Evolutionary conservation across 2,329 filamentous ascomycete genomes (phyloP), one percentile per base, ranked within the genome.

Genomic region (Aspergillus vadensis): DNA sequence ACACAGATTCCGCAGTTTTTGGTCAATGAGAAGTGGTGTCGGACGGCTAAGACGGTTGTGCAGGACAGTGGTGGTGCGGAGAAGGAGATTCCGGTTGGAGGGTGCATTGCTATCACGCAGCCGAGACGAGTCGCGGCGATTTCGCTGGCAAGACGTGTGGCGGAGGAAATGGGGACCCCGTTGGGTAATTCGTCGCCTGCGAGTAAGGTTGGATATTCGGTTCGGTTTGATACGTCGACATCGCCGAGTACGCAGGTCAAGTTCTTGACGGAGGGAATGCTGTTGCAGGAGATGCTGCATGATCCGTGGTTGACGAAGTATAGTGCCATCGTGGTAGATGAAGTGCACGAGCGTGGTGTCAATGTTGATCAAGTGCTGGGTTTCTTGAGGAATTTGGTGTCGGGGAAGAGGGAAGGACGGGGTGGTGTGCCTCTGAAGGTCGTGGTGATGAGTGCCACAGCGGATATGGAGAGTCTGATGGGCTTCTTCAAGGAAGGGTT

Each of bases 1-100:
- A 99, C 95, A 0, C 95, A 99, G 76, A 88, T 97, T 0, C 94
- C 95, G 0, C 95, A 98, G 71, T 97, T 97, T 64, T 80, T 99
- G 7, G 85, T 89, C 49, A 79, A 82, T 25, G 91, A 97, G 70
- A 78, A 86, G 6, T 98, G 93, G 92, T 97, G 92, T 74, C 82
- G 80, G 57, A 84, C 82, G 38, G 82, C 82, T 59, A 85, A 77
- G 59, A 82, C 86, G 49, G 84, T 79, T 53, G 67, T 88, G 12
- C 49, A 58, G 4, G 61, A 67, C 39, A 60, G 69, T 4, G 69
- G 72, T 60, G 70, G 66, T n/a, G 65, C 62, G 7, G 60, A 62
- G 19, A 75, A 70, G 55, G 81, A 84, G 2, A 76, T 83, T 2
- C 78, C 75, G 10, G 86, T 92, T 2, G 90, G 90, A 10, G 91